A percentile compares a stretch with the other conserved stretches of the same genome.
These are phyloP conservation scores for Salix udensis DNA, from an alignment of 345 rosid genomes.

Conservation along the genomic window DNA sequence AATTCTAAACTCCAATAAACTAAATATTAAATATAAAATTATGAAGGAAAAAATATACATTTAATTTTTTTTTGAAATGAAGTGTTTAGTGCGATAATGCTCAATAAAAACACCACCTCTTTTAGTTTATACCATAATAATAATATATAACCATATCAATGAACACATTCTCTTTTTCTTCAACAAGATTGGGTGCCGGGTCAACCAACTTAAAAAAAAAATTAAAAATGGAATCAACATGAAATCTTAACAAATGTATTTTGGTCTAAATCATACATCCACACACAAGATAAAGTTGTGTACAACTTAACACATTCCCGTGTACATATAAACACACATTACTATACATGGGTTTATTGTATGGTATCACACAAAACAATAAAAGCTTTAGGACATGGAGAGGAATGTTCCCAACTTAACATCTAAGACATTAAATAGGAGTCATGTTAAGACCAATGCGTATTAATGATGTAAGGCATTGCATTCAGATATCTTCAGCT, in stretches of 20 bases:
- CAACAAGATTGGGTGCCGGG: neutral
- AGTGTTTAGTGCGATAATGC: too few relatives aligned
- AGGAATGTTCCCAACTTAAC: neutral
- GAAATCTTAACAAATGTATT: neutral
- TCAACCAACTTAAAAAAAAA: neutral
- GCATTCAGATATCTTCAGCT: too few relatives aligned
- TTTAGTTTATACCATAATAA: too few relatives aligned
- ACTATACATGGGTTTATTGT: neutral
- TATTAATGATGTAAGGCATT: too few relatives aligned
- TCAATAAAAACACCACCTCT: too few relatives aligned
- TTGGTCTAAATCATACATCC: neutral
- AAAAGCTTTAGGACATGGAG: neutral
- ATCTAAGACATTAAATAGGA: neutral
- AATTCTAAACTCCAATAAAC: too few relatives aligned
- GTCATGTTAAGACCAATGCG: too few relatives aligned
- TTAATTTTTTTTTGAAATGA: too few relatives aligned
- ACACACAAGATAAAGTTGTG: too few relatives aligned
- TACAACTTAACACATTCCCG: neutral
- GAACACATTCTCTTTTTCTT: neutral
- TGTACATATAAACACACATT: neutral
- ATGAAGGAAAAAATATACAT: too few relatives aligned
- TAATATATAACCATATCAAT: neutral
- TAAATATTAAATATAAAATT: too few relatives aligned
- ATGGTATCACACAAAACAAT: neutral
- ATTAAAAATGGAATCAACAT: neutral